Percentiles rank a stretch among this genome's conserved stretches.
Evolutionary conservation across 1,284 basidiomycete genomes (phyloP).

Genomic region (Pseudozyma hubeiensis): DNA sequence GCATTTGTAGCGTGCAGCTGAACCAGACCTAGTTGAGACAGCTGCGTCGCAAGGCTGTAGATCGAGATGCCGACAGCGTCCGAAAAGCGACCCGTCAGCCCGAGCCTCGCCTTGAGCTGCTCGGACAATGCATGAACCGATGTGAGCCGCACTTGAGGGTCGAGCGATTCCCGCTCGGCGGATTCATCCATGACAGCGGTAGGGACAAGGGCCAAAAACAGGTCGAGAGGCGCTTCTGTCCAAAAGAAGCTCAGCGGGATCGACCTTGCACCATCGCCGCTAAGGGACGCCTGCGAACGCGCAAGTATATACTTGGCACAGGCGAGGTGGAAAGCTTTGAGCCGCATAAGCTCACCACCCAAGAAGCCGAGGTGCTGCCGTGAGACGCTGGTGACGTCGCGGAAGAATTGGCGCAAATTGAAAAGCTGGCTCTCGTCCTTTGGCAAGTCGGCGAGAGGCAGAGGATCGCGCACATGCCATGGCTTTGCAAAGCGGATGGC

Average conservation of each 20-base stretch:
- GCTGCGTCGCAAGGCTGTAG: constrained; percentile 45
- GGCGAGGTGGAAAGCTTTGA: constrained; percentile 50
- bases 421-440: constrained; percentile 13
- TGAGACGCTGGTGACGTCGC: constrained; percentile 32
- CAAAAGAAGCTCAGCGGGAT: constrained; percentile 53
- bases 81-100: constrained; percentile 6
- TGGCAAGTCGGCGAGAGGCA: constrained; percentile 22
- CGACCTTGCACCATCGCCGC: background rate
- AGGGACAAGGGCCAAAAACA: constrained; percentile 31
- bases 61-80: constrained; percentile 21
- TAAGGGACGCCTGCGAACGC: constrained; percentile 1
- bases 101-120: constrained; percentile 29
- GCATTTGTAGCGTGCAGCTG: constrained; percentile 3
- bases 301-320: constrained; percentile 18
- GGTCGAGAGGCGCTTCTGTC: constrained; percentile 49
- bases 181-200: constrained; percentile 13
- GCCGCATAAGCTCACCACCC: constrained; percentile 40
- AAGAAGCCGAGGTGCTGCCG: constrained; percentile 50
- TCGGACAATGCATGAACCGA: constrained; percentile 24
- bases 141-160: constrained; percentile 14
- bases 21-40: constrained; percentile 20
- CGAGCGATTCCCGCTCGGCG: constrained; percentile 19
- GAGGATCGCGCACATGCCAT: constrained; percentile 21
- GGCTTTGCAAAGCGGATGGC: constrained; percentile 18
- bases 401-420: constrained; percentile 31